Conservation (phyloP, 345 rosid genomes). For the Hibiscus mutabilis region DNA sequence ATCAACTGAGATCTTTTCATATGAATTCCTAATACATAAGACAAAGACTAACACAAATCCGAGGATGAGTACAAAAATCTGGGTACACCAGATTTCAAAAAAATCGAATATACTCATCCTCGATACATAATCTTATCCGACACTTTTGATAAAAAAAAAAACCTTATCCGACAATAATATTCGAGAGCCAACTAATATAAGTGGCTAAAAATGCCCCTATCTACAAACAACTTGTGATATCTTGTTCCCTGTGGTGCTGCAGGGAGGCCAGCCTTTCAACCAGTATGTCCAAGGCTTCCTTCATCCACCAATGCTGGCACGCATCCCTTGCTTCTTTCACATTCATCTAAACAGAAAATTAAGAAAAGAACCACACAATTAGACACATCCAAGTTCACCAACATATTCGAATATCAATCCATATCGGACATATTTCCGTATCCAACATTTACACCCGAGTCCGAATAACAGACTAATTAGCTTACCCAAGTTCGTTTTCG, state of each 20-base stretch:
- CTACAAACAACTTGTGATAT: background rate
- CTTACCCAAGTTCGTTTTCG: slow-evolving; percentile 67
- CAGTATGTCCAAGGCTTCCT: slow-evolving; percentile 69
- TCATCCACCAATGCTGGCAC: slow-evolving; percentile 93
- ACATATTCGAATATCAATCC: background rate
- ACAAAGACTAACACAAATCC: no score
- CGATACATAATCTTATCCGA: background rate
- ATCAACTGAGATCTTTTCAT: no score
- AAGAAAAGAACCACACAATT: background rate
- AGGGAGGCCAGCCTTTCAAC: slow-evolving; percentile 32
- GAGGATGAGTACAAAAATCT: no score
- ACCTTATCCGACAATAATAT: background rate
- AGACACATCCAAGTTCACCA: background rate
- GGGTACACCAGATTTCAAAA: no score
- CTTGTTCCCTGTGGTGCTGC: slow-evolving; percentile 16
- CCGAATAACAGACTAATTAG: background rate
- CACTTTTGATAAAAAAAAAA: background rate
- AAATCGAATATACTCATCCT: no score
- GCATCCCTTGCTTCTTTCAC: slow-evolving; percentile 64
- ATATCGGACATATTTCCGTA: background rate
- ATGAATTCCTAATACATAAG: no score
- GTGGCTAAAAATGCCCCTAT: background rate
- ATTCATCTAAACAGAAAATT: slow-evolving; percentile 34
- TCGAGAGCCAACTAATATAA: background rate
- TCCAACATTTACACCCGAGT: background rate